Base-by-base conservation (phyloP, 2,329 filamentous ascomycete species). In the Cercospora sesami region DNA sequence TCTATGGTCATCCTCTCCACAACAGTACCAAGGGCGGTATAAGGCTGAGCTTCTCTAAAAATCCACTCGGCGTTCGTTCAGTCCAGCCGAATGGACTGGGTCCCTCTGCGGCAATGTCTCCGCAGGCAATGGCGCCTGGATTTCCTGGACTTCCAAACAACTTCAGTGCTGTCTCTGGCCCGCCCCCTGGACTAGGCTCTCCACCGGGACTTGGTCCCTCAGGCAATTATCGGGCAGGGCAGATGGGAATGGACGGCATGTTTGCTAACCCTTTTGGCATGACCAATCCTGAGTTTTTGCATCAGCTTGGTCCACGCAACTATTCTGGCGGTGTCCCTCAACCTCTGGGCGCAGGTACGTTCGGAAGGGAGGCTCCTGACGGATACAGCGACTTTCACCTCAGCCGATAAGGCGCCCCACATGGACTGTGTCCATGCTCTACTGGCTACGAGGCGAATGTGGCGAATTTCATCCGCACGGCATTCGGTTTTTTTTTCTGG, bases 1-100 rank as follows among this genome's bases (percentile, higher is more conserved):
- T 98, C 1, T 97, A 98, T 75, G 95, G 95, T 0, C 88, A 91
- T 60, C 89, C 87, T 60, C 85, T 98, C 33, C 93, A 94, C 78
- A 97, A 97, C 80, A 97, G 93, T 75, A 87, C 93, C 76, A 97
- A 97, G 78, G 94, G 94, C 6, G 95, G 95, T 36, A 97, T 99
- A 75, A 90, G 95, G 26, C 84, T 99, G 65, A 97, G 93, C 80
- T 99, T 97, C 80, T 97, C 94, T 31, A 98, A 98, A 83, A 98
- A 98, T 75, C 95, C 95, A 0, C 86, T 98, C 1, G 95, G 95
- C 23, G 94, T 98, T 30, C 90, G 95, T 57, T 93, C 91, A 1
- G 89, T 88, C 28, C 92, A 94, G 75, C 84, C 83, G 39, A 83
- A 82, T 62, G 85, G 81, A 68, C 83, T 85, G 78, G 84, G 81